Evolutionary conservation across 2,329 filamentous ascomycete genomes (phyloP).

Genomic region (Trichoderma sp.): DNA sequence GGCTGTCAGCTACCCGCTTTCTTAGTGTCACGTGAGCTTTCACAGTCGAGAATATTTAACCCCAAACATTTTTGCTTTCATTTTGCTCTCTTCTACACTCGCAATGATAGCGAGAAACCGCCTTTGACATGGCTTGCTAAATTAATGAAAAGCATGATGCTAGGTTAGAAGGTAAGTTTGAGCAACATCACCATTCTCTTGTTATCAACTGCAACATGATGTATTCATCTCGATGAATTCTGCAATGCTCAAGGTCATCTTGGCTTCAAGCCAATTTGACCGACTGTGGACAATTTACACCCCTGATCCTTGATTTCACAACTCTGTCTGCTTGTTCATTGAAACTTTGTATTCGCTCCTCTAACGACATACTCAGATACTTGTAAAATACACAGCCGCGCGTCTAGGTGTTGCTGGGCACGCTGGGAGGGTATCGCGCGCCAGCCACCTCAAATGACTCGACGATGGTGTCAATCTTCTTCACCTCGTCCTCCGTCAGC

Average conservation of each 20-base stretch:
- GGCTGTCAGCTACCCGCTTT: constrained; percentile 1
- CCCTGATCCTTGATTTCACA: constrained; percentile 13
- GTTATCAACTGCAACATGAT: constrained; percentile 11
- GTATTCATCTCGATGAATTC: constrained; percentile 50
- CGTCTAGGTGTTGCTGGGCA: constrained; percentile 41
- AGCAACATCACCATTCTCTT: not conserved
- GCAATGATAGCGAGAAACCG: too few species aligned
- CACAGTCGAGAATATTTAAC: constrained; percentile 8
- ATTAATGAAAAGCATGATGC: not conserved
- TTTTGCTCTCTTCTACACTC: not conserved
- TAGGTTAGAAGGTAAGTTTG: not conserved
- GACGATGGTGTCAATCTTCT: constrained; percentile 52
- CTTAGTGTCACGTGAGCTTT: constrained; percentile 14
- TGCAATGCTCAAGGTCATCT: constrained; percentile 51
- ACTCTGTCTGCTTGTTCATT: not conserved
- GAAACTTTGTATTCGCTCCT: not conserved
- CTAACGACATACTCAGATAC: constrained; percentile 14
- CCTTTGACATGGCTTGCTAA: not conserved
- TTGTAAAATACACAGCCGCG: not conserved
- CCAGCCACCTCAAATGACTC: constrained; percentile 53
- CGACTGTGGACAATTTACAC: constrained; percentile 40
- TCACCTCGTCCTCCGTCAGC: constrained; percentile 55
- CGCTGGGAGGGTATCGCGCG: constrained; percentile 49
- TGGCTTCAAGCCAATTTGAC: constrained; percentile 25
- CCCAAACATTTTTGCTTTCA: not conserved